phyloP scores from a whole-genome alignment of 73 alveolate species.

The Uronychia setigera region DNA sequence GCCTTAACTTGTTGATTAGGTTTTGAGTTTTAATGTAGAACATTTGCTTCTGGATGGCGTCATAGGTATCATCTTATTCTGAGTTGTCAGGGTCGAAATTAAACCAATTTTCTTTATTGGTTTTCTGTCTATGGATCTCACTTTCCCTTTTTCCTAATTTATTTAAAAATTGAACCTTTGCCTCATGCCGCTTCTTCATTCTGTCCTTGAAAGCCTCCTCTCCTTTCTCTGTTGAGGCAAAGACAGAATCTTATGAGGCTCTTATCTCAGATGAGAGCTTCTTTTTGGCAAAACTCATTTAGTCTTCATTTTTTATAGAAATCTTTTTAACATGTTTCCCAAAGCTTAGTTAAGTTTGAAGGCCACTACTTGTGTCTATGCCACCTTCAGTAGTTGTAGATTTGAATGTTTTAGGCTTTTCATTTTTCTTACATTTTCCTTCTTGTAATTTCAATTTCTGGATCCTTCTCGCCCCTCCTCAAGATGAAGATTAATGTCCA shows the following conservation, averaged over 20 bases:
- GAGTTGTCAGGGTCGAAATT: no score
- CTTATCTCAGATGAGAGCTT: neutral
- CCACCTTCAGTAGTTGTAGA: no score
- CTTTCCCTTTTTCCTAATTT: neutral
- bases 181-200: neutral
- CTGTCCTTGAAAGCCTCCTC: neutral
- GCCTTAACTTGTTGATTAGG: neutral
- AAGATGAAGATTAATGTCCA: no score
- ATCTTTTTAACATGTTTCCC: neutral
- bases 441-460: no score
- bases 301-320: neutral
- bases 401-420: no score
- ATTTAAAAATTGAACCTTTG: no score
- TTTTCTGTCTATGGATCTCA: neutral
- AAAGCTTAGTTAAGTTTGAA: neutral
- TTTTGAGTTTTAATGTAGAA: neutral
- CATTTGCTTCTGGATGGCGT: neutral
- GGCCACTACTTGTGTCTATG: neutral
- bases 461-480: no score
- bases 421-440: no score
- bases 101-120: neutral
- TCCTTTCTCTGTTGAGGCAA: neutral
- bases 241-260: neutral
- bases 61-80: neutral
- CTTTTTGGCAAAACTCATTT: neutral